Percentiles rank a stretch among this genome's conserved stretches.
These are phyloP conservation scores for Microcera coccophila DNA, from an alignment of 2,329 filamentous ascomycete species.

Conservation along the genomic window DNA sequence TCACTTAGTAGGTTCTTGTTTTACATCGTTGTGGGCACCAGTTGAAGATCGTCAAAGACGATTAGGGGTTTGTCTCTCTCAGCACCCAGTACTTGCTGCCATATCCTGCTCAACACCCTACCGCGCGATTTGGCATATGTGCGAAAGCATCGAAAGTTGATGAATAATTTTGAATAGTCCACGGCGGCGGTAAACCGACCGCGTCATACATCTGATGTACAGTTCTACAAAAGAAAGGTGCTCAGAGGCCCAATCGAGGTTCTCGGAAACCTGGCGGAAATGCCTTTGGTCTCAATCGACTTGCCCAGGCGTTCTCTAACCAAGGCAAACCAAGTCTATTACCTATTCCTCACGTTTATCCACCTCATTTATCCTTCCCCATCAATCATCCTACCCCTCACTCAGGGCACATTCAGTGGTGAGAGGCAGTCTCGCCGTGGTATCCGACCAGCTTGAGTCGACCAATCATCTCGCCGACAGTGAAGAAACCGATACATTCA, in stretches of 20 bases:
- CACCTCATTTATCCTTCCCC: constrained; percentile 14
- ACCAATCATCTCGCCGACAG: constrained; percentile 93
- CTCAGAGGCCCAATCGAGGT: constrained; percentile 25
- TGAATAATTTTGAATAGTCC: constrained; percentile 16
- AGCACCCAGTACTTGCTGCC: too few relatives aligned
- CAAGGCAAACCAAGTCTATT: constrained; percentile 19
- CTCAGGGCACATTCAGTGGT: constrained; percentile 47
- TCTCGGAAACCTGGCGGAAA: constrained; percentile 21
- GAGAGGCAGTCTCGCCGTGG: constrained; percentile 62
- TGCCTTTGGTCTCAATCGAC: constrained; percentile 21
- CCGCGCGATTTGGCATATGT: too few relatives aligned
- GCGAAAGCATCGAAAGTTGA: neutral
- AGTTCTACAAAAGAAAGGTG: constrained; percentile 32
- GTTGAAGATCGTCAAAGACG: too few relatives aligned
- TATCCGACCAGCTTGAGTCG: constrained; percentile 95
- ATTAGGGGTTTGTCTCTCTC: neutral
- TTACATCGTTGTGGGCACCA: too few relatives aligned
- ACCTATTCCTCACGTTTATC: constrained; percentile 18
- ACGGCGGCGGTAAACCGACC: constrained; percentile 13
- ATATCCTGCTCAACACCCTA: too few relatives aligned
- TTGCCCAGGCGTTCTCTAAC: constrained; percentile 16
- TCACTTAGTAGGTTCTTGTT: too few relatives aligned
- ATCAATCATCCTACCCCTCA: constrained; percentile 11
- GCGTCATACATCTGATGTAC: constrained; percentile 29
- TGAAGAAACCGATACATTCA: constrained; percentile 95